These are phyloP conservation scores for Albugo laibachii DNA, from an alignment of 352 stramenopile genomes.

Conservation along the genomic window DNA sequence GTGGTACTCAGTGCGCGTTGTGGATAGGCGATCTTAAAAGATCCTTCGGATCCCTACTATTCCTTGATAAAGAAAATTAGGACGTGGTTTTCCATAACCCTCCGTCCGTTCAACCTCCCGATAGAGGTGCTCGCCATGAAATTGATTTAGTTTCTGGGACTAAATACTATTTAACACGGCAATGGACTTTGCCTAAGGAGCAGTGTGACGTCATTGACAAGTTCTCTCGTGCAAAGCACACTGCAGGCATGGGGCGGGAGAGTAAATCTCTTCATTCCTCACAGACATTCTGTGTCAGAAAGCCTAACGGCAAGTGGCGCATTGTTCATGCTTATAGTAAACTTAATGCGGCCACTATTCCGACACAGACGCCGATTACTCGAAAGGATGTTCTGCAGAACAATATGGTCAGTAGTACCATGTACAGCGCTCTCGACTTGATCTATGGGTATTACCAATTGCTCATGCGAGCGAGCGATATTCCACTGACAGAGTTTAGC, in stretches of 20 bases:
- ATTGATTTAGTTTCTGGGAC: neutral
- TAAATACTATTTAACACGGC: neutral
- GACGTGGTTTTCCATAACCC: neutral
- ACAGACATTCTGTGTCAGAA: slow-evolving; percentile 6
- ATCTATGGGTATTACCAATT: slow-evolving; percentile 15
- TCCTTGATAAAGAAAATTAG: neutral
- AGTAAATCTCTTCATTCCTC: slow-evolving; percentile 3
- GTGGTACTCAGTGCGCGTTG: too few species aligned
- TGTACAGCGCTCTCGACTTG: slow-evolving; percentile 15
- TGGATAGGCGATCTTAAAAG: too few species aligned
- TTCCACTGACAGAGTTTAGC: slow-evolving; percentile 1
- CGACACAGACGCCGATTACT: slow-evolving; percentile 13
- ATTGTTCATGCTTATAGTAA: slow-evolving; percentile 10
- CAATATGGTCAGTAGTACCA: slow-evolving; percentile 10
- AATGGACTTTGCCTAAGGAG: slow-evolving; percentile 1
- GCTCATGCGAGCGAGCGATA: slow-evolving; percentile 2
- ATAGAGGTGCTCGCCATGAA: neutral
- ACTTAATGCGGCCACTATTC: slow-evolving; percentile 12
- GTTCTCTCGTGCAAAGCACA: slow-evolving; percentile 1
- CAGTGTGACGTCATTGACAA: slow-evolving; percentile 2
- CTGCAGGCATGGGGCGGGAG: neutral
- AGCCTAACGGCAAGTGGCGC: slow-evolving; percentile 2
- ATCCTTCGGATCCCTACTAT: neutral
- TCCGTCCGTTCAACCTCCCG: neutral
- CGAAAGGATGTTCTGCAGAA: slow-evolving; percentile 12